phyloP scores from a whole-genome alignment of 306 rosid genomes.

The Cicer cuneatum region DNA sequence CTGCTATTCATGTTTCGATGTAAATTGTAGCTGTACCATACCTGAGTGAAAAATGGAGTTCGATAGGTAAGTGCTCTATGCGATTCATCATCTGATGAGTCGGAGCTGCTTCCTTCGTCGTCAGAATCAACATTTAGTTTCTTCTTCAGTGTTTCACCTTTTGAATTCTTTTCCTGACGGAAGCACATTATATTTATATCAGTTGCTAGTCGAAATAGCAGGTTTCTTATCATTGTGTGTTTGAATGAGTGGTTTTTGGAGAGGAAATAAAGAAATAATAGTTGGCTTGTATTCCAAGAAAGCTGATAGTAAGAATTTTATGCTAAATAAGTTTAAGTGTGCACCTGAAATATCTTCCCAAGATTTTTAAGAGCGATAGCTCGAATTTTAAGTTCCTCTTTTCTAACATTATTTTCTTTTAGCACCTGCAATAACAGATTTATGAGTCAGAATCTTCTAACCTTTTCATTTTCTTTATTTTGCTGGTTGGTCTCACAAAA shows the following conservation, averaged over 20 bases:
- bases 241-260: not conserved
- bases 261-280: too few relatives aligned
- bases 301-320: not conserved
- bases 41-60: slow-evolving; percentile 88
- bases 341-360: slow-evolving; percentile 87
- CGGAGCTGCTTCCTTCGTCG: slow-evolving; percentile 77
- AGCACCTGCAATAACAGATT: slow-evolving; percentile 66
- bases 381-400: slow-evolving; percentile 87
- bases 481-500: slow-evolving; percentile 7
- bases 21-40: slow-evolving; percentile 22
- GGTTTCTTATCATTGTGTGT: slow-evolving; percentile 8
- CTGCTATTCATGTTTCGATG: not conserved
- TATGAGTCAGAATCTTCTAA: slow-evolving; percentile 23
- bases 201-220: not conserved
- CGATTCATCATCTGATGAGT: slow-evolving; percentile 78
- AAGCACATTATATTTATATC: slow-evolving; percentile 10
- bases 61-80: slow-evolving; percentile 70
- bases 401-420: slow-evolving; percentile 65
- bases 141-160: slow-evolving; percentile 69
- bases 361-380: slow-evolving; percentile 79
- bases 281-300: not conserved
- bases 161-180: slow-evolving; percentile 64
- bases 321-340: slow-evolving; percentile 2
- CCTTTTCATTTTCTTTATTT: slow-evolving; percentile 19
- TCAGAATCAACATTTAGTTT: slow-evolving; percentile 61